phyloP scores from a whole-genome alignment of 2,329 filamentous ascomycete species.

The Lachnellula suecica region DNA sequence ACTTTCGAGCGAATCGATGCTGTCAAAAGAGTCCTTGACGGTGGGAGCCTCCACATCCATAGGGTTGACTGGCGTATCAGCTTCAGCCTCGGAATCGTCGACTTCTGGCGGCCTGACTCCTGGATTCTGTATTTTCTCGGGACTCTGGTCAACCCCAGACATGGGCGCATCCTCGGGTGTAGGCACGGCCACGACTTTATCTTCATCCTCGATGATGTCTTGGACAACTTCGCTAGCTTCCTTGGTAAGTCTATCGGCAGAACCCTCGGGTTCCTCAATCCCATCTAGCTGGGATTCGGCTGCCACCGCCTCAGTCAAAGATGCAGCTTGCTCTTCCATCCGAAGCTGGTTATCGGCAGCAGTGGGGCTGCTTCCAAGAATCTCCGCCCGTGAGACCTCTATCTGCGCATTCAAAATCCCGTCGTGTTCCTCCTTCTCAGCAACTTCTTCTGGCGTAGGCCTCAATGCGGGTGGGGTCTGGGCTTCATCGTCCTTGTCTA shows the following conservation, averaged over 20 bases:
- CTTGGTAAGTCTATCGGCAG: conserved; percentile 14
- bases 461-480: conserved; percentile 34
- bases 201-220: conserved; percentile 28
- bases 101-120: conserved; percentile 19
- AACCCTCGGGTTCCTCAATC: background rate
- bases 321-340: conserved; percentile 48
- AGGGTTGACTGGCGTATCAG: conserved; percentile 21
- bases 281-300: background rate
- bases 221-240: conserved; percentile 23
- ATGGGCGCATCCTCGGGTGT: conserved; percentile 19
- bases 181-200: conserved; percentile 24
- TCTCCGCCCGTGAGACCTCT: conserved; percentile 39
- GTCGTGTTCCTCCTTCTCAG: conserved; percentile 36
- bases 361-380: conserved; percentile 38
- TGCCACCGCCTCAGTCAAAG: background rate
- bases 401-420: conserved; percentile 27
- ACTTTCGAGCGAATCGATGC: conserved; percentile 13
- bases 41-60: conserved; percentile 30
- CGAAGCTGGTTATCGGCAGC: conserved; percentile 59
- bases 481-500: conserved; percentile 43
- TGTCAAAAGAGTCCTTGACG: conserved; percentile 29
- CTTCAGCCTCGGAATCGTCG: conserved; percentile 28
- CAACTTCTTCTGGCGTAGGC: conserved; percentile 26
- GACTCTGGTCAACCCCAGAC: conserved; percentile 13
- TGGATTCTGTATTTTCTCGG: conserved; percentile 6